Evolutionary conservation across 768 basidiomycete genomes (phyloP).

Genomic region (Tubosaeta sp.): DNA sequence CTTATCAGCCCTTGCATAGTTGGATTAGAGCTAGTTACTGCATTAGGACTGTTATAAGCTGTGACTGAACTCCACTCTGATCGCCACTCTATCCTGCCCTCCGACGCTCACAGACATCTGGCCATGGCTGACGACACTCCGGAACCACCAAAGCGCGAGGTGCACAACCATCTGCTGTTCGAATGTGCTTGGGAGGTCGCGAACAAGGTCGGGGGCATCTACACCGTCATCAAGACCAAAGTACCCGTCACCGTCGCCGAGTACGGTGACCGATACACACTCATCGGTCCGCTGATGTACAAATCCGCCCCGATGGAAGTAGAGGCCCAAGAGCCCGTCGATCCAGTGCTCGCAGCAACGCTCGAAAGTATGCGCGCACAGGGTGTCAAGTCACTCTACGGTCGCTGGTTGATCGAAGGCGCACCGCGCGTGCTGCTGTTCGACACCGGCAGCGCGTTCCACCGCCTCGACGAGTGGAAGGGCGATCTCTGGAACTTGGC

Average conservation of each 20-base stretch:
- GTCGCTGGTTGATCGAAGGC: constrained; percentile 98
- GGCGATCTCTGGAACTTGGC: constrained; percentile 97
- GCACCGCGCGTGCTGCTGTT: constrained; percentile 93
- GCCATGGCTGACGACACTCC: constrained; percentile 18
- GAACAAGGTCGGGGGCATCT: constrained; percentile 98
- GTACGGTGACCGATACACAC: constrained; percentile 91
- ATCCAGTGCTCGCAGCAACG: constrained; percentile 69
- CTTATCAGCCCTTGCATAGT: constrained; percentile 34
- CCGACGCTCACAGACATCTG: constrained; percentile 1
- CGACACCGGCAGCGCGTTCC: constrained; percentile 86
- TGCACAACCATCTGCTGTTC: constrained; percentile 78
- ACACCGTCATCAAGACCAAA: constrained; percentile 99
- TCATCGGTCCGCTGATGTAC: constrained; percentile 98
- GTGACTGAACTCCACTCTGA: constrained; percentile 1
- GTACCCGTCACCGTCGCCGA: constrained; percentile 97
- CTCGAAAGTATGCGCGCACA: constrained; percentile 81
- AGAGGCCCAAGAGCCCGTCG: constrained; percentile 84
- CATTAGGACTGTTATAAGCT: constrained; percentile 11
- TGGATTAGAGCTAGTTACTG: constrained; percentile 15
- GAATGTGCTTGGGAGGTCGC: constrained; percentile 98
- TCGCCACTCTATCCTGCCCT: background rate
- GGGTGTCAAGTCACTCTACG: constrained; percentile 93
- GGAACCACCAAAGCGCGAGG: constrained; percentile 53
- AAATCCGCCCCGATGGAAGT: constrained; percentile 99
- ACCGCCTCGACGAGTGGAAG: constrained; percentile 97